Evolutionary conservation across 1,139 yeast species (phyloP).

Genomic region (Candida pseudocylindracea): DNA sequence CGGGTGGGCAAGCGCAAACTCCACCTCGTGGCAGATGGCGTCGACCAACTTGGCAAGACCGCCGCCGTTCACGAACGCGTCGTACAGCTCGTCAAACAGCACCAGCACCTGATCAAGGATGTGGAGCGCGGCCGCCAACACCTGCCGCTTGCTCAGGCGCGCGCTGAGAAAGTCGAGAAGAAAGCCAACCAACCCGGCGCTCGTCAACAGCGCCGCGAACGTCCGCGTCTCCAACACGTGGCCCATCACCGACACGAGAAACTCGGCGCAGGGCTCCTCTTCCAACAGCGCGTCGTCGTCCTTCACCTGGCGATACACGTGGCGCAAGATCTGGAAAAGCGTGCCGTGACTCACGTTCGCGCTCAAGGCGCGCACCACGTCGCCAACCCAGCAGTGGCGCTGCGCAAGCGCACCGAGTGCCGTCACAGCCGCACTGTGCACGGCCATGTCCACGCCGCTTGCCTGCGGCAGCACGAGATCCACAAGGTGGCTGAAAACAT

Average conservation of each 20-base stretch:
- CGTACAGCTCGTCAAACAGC: conserved; percentile 22
- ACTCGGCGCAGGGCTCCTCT: conserved; percentile 19
- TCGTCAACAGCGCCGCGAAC: conserved; percentile 17
- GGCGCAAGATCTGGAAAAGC: conserved; percentile 48
- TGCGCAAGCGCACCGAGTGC: conserved; percentile 53
- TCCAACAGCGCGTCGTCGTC: conserved; percentile 15
- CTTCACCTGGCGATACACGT: conserved; percentile 25
- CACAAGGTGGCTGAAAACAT: conserved; percentile 45
- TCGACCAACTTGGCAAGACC: conserved; percentile 48
- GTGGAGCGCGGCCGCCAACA: conserved; percentile 46
- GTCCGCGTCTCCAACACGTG: conserved; percentile 32
- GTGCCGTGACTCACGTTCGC: conserved; percentile 81
- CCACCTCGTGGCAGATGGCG: conserved; percentile 44
- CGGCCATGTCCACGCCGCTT: conserved; percentile 20
- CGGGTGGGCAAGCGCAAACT: conserved; percentile 35
- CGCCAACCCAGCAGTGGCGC: conserved; percentile 54
- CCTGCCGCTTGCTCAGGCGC: conserved; percentile 26
- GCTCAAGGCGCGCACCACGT: conserved; percentile 62
- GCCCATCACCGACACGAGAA: conserved; percentile 32
- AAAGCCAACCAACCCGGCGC: conserved; percentile 56
- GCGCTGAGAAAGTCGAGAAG: conserved; percentile 38
- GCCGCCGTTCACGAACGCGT: conserved; percentile 37
- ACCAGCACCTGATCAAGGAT: conserved; percentile 31
- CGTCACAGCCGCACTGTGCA: conserved; percentile 38
- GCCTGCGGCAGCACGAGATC: conserved; percentile 41